Conservation (phyloP, 2,329 filamentous ascomycete species). For the Fusarium sp. region DNA sequence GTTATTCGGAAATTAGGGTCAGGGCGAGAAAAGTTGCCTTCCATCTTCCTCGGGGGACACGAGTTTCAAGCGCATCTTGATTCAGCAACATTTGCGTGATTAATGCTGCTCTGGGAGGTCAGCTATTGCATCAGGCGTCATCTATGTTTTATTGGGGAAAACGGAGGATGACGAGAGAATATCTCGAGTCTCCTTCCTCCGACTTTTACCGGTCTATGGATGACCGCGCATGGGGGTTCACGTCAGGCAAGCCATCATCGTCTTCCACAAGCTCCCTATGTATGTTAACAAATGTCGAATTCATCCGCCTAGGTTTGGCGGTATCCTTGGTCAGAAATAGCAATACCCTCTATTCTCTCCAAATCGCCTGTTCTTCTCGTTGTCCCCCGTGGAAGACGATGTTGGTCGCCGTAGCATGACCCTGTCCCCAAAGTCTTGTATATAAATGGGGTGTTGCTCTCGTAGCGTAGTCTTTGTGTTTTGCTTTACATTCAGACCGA, state of each 20-base stretch:
- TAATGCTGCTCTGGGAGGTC: conserved; percentile 42
- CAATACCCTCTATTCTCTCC: conserved; percentile 52
- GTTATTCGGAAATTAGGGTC: conserved; percentile 44
- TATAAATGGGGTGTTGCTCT: conserved; percentile 51
- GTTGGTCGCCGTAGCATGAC: conserved; percentile 68
- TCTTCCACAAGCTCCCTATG: conserved; percentile 71
- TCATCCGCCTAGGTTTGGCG: conserved; percentile 45
- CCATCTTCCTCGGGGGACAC: conserved; percentile 42
- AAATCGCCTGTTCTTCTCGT: conserved; percentile 48
- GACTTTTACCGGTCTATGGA: conserved; percentile 35
- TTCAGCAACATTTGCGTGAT: conserved; percentile 47
- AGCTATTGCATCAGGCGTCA: conserved; percentile 47
- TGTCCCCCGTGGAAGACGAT: conserved; percentile 66
- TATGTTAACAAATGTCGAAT: conserved; percentile 68
- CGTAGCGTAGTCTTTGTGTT: conserved; percentile 44
- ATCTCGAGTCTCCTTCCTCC: conserved; percentile 33
- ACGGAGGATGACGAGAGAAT: conserved; percentile 33
- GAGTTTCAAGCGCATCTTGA: conserved; percentile 46
- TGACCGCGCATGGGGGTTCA: conserved; percentile 41
- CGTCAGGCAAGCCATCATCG: conserved; percentile 75
- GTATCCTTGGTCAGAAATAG: conserved; percentile 55
- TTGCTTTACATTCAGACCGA: conserved; percentile 36
- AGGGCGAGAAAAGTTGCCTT: conserved; percentile 30
- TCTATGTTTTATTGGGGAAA: conserved; percentile 43
- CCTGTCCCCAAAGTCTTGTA: conserved; percentile 50